Base-by-base conservation (phyloP, 208 protist species). In the Crithidia thermophila region DNA sequence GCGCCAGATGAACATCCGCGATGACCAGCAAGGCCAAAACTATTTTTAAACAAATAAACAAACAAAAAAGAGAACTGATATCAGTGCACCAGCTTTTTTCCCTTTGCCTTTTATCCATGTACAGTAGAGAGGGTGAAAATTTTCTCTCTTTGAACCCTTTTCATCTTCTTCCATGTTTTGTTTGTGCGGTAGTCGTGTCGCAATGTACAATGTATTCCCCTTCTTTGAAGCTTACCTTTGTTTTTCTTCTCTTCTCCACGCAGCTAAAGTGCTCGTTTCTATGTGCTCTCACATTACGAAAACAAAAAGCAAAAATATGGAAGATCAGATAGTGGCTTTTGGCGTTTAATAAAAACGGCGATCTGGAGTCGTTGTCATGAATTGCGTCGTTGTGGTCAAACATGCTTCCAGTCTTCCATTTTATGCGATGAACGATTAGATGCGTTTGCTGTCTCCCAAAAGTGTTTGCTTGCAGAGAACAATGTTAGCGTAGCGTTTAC, bases 1-100 rank as follows among this genome's bases (percentile, higher is more conserved):
- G 50, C 73, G 75, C 2, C 47, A 51, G 11, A 86, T 95, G 50
- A 95, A 94, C 67, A 43, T 77, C 4, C 85, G 87, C 39, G 73
- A 84, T 23, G 80, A 93, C 45, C 61, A 57, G 20, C 59, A 82
- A 27, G 55, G 34, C 8, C 60, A 73, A 28, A 69, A 62, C 36
- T 87, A 79, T 52, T 86, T 82, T 46, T 91, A 76, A 53, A 36
- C n/a, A 8, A 28, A 14, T 23, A 4, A 47, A 18, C 20, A 37
- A 33, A 57, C 11, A 25, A 57, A 57, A 33, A 33, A 33, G 23
- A 57, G 23, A 21, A 33, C n/a, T 25, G 55, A 16, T 61, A 18
- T 61, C 14, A 21, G 16, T 46, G 14, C 33, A 30, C 55, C 7
- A 7, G 33, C 33, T 8, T 50, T 58, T 46, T 62, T 42, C 16